Conservation (phyloP, 1,284 basidiomycete genomes). For the Leccinum pachyderme region DNA sequence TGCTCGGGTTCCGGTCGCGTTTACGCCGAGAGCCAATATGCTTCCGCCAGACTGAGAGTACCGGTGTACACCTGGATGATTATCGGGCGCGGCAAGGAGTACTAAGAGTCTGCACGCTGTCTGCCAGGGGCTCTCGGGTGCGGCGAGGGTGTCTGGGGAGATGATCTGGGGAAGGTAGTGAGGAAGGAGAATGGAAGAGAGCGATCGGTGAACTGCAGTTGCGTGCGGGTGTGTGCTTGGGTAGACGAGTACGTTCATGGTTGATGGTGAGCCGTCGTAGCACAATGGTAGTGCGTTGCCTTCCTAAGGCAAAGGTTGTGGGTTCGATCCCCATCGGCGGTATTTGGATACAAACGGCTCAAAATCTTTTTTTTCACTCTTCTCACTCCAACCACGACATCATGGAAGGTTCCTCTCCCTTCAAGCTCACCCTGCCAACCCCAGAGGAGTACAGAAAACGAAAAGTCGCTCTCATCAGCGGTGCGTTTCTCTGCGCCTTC, state of each 20-base stretch:
- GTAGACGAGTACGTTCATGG: conserved; percentile 82
- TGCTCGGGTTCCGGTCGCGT: conserved; percentile 26
- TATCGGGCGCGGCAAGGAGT: conserved; percentile 58
- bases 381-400: background rate
- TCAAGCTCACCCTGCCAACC: conserved; percentile 59
- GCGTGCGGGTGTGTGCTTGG: conserved; percentile 66
- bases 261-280: conserved; percentile 34
- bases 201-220: conserved; percentile 51
- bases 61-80: conserved; percentile 49
- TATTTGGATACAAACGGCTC: conserved; percentile 33
- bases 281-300: conserved; percentile 42
- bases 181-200: conserved; percentile 62
- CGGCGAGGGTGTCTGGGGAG: conserved; percentile 51
- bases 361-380: background rate
- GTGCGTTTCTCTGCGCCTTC: conserved; percentile 39
- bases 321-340: conserved; percentile 40
- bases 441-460: conserved; percentile 79
- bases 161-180: conserved; percentile 79
- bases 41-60: conserved; percentile 72
- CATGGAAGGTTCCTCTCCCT: conserved; percentile 35
- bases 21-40: conserved; percentile 66
- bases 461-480: conserved; percentile 87
- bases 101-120: conserved; percentile 74
- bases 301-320: conserved; percentile 41
- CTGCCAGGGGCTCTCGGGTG: conserved; percentile 68